Base-by-base conservation (phyloP, 2,329 filamentous ascomycete genomes). In the Calonectria hongkongensis region DNA sequence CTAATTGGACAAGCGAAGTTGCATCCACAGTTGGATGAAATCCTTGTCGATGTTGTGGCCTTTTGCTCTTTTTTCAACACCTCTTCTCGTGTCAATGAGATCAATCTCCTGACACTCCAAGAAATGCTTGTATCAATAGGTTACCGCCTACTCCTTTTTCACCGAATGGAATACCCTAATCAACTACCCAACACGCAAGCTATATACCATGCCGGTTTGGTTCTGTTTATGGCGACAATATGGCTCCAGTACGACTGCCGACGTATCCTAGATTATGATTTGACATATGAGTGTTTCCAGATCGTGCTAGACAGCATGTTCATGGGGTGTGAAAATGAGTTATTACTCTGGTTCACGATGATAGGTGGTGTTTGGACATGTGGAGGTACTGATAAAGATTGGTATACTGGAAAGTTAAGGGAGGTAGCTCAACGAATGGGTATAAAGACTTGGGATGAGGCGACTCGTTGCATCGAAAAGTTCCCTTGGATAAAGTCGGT, bases 401-500 rank as follows among this genome's bases (percentile, higher is more conserved):
- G 69, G 67, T 13, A 73, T 60, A 8, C 48, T 33, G 30, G 54
- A 27, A 68, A 18, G 25, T n/a, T 72, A 28, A 25, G 28, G 12
- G 27, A 4, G 25, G 13, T 41, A 7, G 39, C 63, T 30, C 7
- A 36, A 16, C n/a, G 36, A 10, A 36, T 70, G 3, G 48, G 63
- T 21, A 36, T 75, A 6, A 12, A 48, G 8, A 69, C 51, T 6
- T 75, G 75, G 75, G 51, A 67, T 7, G 69, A 72, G n/a, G 73
- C 60, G 13, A 48, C 9, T 6, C 15, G 5, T 6, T 63, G 13
- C 13, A 15, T 74, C 12, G 25, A 36, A 12, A 51, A 36, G 12
- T 76, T 76, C 56, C 71, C 75, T 1, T 75, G 73, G 75, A 39
- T 76, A 16, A 45, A 64, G 36, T 25, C 58, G 39, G 27, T 75